These are phyloP conservation scores for Gossypium lobatum DNA, from an alignment of 441 rosid species.

Conservation along the genomic window DNA sequence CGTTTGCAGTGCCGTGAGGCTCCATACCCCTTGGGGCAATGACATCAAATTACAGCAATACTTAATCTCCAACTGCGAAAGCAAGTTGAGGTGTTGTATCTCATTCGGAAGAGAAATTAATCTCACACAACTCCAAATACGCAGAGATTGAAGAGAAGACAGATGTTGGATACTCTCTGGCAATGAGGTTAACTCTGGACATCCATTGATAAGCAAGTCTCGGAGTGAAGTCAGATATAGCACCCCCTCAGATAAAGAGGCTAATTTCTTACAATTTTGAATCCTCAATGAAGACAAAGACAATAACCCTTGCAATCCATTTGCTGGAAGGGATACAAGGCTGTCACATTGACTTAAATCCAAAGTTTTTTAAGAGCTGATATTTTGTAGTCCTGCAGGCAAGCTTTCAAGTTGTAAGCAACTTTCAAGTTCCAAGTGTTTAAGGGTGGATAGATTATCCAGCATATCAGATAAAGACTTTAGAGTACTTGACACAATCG, in stretches of 20 bases:
- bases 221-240: not conserved
- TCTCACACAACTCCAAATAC: rapidly evolving
- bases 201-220: not conserved
- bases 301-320: not conserved
- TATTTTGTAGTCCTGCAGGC: constrained; percentile 10
- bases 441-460: not conserved
- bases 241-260: not conserved
- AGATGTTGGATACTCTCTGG: not conserved
- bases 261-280: too few relatives aligned
- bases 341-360: rapidly evolving
- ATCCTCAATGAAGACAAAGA: not conserved
- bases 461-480: not conserved
- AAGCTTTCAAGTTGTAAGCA: not conserved
- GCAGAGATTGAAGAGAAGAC: not conserved
- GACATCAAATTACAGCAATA: not conserved
- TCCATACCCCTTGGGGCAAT: not conserved
- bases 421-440: too few relatives aligned
- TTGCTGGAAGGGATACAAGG: not conserved
- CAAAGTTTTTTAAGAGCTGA: not conserved
- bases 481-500: rapidly evolving
- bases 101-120: not conserved
- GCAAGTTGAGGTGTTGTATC: not conserved
- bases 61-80: rapidly evolving
- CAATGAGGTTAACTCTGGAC: not conserved
- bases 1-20: rapidly evolving